Percentiles rank a stretch among this genome's conserved stretches.
Conservation (phyloP, 768 basidiomycete genomes). For the Lactarius indigo region DNA sequence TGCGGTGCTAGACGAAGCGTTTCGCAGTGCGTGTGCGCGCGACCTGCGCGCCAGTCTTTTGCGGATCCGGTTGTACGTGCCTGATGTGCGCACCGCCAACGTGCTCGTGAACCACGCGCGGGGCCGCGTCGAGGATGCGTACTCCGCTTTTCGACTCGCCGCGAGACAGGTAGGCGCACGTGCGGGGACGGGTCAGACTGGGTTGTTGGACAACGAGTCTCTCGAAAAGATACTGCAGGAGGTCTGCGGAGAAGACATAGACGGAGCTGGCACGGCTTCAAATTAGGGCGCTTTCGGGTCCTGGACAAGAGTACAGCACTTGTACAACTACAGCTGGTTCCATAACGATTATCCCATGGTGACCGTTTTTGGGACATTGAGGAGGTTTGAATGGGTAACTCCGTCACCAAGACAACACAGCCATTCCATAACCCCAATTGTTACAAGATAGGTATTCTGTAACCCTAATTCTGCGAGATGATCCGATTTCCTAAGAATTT, state of each 20-base stretch:
- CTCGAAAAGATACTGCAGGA: constrained; percentile 31
- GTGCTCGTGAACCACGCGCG: constrained; percentile 76
- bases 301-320: too few species aligned
- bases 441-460: too few species aligned
- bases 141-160: constrained; percentile 67
- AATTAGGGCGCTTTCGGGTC: neutral
- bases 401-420: too few species aligned
- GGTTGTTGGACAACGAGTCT: constrained; percentile 35
- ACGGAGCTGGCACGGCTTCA: neutral
- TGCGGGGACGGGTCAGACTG: constrained; percentile 29
- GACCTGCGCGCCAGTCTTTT: constrained; percentile 53
- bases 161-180: constrained; percentile 48
- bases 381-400: too few species aligned
- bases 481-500: too few species aligned
- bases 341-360: too few species aligned
- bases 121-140: constrained; percentile 71
- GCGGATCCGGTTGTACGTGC: constrained; percentile 72
- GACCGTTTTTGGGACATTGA: too few species aligned
- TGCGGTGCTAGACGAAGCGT: constrained; percentile 48
- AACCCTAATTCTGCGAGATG: too few species aligned
- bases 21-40: constrained; percentile 51
- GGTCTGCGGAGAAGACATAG: constrained; percentile 11
- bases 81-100: constrained; percentile 71
- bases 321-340: too few species aligned
- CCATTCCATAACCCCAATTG: too few species aligned